Conservation (phyloP, 306 rosid genomes). For the Quercus berberidifolia region DNA sequence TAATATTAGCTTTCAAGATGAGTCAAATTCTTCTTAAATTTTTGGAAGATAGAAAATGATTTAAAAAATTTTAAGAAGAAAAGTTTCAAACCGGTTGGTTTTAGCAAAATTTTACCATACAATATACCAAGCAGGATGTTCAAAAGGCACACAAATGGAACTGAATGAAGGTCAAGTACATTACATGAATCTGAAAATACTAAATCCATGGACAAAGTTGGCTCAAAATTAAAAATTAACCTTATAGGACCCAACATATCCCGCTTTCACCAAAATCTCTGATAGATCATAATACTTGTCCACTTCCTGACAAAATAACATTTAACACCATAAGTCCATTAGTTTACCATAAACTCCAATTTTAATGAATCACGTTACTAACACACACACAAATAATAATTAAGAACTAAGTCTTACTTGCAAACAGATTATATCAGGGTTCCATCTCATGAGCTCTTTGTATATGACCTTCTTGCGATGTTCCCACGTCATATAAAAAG, state of each 20-base stretch:
- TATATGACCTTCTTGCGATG: conserved; percentile 59
- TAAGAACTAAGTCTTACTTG: conserved; percentile 43
- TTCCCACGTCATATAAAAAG: conserved; percentile 54
- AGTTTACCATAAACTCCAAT: background rate
- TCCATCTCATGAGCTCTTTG: conserved; percentile 55
- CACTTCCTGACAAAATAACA: conserved; percentile 57
- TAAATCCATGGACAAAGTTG: background rate
- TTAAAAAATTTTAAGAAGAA: background rate
- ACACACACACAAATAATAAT: background rate
- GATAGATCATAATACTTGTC: conserved; percentile 73
- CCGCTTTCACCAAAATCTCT: conserved; percentile 53
- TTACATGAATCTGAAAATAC: background rate
- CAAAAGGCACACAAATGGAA: background rate
- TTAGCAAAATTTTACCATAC: background rate
- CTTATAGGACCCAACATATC: conserved; percentile 71
- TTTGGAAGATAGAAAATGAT: background rate
- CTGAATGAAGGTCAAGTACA: background rate
- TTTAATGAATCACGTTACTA: background rate
- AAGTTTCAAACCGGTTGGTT: background rate
- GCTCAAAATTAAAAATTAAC: conserved; percentile 30
- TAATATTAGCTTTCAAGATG: background rate
- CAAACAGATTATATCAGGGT: conserved; percentile 71
- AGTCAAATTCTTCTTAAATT: background rate
- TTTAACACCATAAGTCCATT: background rate
- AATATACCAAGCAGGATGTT: background rate